Evolutionary conservation across 768 basidiomycete genomes (phyloP).

Genomic region (Mycena sanguinolenta): DNA sequence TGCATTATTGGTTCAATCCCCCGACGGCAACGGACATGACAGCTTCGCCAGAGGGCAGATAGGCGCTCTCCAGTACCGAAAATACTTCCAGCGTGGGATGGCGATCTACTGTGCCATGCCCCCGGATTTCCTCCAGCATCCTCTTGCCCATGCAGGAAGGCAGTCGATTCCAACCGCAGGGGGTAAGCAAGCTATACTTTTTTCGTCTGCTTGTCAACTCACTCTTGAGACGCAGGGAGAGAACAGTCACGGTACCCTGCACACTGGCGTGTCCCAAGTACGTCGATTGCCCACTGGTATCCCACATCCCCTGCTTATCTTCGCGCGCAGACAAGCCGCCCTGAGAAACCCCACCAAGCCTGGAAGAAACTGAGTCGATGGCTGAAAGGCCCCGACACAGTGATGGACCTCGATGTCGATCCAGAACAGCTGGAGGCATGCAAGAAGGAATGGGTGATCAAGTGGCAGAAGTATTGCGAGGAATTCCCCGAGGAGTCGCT

Average conservation of each 20-base stretch:
- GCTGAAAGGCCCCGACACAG: conserved; percentile 9
- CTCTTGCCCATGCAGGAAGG: neutral
- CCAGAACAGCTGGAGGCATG: conserved; percentile 21
- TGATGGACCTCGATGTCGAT: conserved; percentile 17
- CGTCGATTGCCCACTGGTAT: neutral
- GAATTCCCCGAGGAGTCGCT: neutral
- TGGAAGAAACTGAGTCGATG: conserved; percentile 6
- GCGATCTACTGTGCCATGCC: neutral
- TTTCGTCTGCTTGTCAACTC: neutral
- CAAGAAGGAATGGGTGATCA: conserved; percentile 26
- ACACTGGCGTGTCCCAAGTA: neutral
- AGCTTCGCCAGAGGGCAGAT: no score
- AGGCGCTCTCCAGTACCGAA: no score
- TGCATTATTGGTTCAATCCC: no score
- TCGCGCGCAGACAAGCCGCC: neutral
- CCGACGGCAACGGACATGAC: neutral
- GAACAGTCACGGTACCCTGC: neutral
- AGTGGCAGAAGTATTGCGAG: conserved; percentile 30
- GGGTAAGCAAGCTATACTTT: neutral
- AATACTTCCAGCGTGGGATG: neutral
- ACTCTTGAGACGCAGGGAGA: neutral
- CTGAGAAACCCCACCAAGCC: neutral
- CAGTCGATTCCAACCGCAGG: neutral
- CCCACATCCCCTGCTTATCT: neutral
- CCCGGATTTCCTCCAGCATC: neutral